These are phyloP conservation scores for Bipolaris sorokiniana DNA, from an alignment of 2,329 filamentous ascomycete genomes.

Conservation along the genomic window DNA sequence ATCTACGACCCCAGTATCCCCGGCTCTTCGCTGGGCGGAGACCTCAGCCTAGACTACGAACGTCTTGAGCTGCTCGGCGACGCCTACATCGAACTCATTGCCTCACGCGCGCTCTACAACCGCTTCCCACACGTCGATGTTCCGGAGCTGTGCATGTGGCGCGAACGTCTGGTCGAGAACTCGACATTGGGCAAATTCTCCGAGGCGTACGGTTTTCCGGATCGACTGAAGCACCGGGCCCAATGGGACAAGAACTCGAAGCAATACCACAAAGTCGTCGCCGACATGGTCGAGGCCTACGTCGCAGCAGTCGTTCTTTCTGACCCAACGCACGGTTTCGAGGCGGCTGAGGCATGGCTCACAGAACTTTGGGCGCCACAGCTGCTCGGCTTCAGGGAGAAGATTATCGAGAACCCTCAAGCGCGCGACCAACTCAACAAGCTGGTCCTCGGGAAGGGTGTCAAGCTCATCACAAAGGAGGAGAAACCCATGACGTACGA, in stretches of 20 bases:
- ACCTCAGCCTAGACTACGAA: slow-evolving; percentile 66
- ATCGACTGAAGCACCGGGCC: slow-evolving; percentile 62
- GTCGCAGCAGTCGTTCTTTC: slow-evolving; percentile 78
- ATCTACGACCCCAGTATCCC: slow-evolving; percentile 28
- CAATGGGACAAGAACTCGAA: slow-evolving; percentile 38
- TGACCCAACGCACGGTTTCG: slow-evolving; percentile 67
- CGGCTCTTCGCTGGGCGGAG: slow-evolving; percentile 23
- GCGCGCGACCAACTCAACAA: slow-evolving; percentile 51
- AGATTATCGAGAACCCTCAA: slow-evolving; percentile 44
- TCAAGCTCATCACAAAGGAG: slow-evolving; percentile 56
- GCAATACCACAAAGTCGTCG: slow-evolving; percentile 70
- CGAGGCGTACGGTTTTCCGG: slow-evolving; percentile 71
- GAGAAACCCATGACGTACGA: slow-evolving; percentile 59
- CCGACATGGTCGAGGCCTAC: slow-evolving; percentile 91
- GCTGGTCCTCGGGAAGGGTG: slow-evolving; percentile 39
- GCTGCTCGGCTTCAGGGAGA: slow-evolving; percentile 38
- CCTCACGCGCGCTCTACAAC: slow-evolving; percentile 75
- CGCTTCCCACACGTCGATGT: slow-evolving; percentile 70
- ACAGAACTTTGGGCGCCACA: slow-evolving; percentile 70
- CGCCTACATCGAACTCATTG: slow-evolving; percentile 79
- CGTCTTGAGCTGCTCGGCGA: slow-evolving; percentile 89
- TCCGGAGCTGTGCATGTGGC: slow-evolving; percentile 75
- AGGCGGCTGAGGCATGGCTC: slow-evolving; percentile 71
- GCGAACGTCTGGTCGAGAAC: slow-evolving; percentile 83
- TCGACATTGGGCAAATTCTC: slow-evolving; percentile 75